phyloP scores from a whole-genome alignment of 768 basidiomycete species.

The Exidia glandulosa region DNA sequence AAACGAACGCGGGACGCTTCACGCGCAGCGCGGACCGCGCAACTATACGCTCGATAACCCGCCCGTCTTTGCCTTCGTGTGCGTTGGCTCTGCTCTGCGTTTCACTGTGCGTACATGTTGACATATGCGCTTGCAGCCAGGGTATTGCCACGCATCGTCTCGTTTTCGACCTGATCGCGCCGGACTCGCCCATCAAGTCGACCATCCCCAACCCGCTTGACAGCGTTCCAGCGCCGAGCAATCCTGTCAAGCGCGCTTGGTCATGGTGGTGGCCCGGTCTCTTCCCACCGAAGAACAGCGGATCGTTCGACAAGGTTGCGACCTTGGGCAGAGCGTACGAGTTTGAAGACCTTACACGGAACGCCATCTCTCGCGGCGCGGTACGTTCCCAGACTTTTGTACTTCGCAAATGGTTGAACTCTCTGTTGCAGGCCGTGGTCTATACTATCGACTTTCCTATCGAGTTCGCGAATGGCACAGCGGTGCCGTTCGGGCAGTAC shows the following conservation, averaged over 20 bases:
- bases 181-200: not conserved
- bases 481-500: not conserved
- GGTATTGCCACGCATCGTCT: not conserved
- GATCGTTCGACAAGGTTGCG: not conserved
- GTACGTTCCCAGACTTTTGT: not conserved
- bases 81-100: not conserved
- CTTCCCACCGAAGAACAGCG: not conserved
- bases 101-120: not conserved
- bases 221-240: not conserved
- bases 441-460: not conserved
- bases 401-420: not conserved
- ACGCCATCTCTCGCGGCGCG: not conserved
- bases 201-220: not conserved
- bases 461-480: not conserved
- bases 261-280: not conserved
- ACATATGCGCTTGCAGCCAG: constrained; percentile 8
- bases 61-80: not conserved
- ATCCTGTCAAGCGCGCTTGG: not conserved
- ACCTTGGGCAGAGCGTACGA: not conserved
- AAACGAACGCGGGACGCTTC: not conserved
- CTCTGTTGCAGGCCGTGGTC: not conserved
- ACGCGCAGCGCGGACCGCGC: not conserved
- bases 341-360: not conserved
- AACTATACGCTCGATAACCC: not conserved
- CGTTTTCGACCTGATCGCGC: constrained; percentile 3